Percentiles rank a stretch among this genome's conserved stretches.
phyloP scores from a whole-genome alignment of 495 filamentous ascomycete species.

The Lasiosphaeris hirsuta region DNA sequence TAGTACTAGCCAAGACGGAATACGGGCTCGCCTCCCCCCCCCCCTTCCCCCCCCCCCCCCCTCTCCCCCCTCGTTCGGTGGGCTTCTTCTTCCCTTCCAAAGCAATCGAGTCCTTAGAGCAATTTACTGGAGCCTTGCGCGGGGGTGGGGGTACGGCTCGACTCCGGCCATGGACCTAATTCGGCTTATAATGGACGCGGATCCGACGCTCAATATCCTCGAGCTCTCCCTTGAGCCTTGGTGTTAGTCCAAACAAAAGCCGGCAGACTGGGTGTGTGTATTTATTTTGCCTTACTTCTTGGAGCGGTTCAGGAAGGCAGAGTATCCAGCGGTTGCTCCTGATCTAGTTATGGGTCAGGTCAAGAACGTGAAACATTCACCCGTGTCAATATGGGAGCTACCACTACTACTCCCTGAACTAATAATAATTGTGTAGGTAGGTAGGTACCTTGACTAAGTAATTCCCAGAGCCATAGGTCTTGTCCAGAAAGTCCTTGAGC shows the following conservation, averaged over 20 bases:
- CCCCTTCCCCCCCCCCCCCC: too few species aligned
- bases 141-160: too few species aligned
- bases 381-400: neutral
- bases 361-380: neutral
- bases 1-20: too few species aligned
- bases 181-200: neutral
- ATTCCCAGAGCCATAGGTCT: slow-evolving; percentile 3
- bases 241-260: neutral
- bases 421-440: too few species aligned
- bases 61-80: too few species aligned
- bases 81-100: too few species aligned
- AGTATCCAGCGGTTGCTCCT: slow-evolving; percentile 8
- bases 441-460: slow-evolving; percentile 9
- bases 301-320: neutral
- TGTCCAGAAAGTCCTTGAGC: slow-evolving; percentile 5
- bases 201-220: slow-evolving; percentile 5
- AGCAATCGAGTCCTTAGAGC: neutral
- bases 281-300: neutral
- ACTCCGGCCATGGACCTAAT: too few species aligned
- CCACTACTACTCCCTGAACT: neutral
- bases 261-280: too few species aligned
- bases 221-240: neutral
- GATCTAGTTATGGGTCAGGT: neutral
- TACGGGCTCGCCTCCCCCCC: too few species aligned
- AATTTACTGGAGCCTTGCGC: neutral